These are phyloP conservation scores for thale cress (Arabidopsis thaliana) DNA, from an alignment of 345 rosid species.

Conservation along the genomic window DNA sequence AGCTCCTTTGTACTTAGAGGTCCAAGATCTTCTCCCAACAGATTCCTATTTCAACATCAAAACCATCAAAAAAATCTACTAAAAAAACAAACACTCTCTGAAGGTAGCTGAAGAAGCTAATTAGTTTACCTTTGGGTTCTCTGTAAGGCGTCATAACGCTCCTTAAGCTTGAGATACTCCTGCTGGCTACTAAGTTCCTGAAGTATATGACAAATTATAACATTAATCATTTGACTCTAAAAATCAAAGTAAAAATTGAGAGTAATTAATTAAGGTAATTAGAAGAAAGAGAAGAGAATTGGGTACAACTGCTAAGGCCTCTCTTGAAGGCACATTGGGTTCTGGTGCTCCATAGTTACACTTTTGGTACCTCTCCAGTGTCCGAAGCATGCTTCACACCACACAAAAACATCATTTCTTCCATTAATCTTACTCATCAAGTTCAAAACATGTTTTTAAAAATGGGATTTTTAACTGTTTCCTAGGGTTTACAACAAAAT, in stretches of 20 bases:
- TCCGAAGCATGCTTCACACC: constrained; percentile 73
- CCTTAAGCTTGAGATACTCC: constrained; percentile 93
- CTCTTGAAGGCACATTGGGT: constrained; percentile 76
- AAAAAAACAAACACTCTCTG: not conserved
- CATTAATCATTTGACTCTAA: not conserved
- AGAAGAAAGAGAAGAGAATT: constrained; percentile 19
- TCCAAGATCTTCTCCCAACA: constrained; percentile 90
- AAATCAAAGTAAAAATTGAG: not conserved
- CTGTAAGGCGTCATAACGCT: constrained; percentile 81
- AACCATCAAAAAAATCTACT: not conserved
- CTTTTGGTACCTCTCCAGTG: constrained; percentile 98
- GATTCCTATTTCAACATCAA: constrained; percentile 58
- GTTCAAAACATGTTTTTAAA: not conserved
- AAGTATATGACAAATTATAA: not conserved
- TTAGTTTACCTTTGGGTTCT: constrained; percentile 71
- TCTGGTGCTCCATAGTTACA: constrained; percentile 98
- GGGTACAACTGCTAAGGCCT: constrained; percentile 70
- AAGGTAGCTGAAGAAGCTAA: not conserved
- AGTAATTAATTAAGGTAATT: not conserved
- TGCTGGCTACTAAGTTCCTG: constrained; percentile 92
- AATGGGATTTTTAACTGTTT: not conserved
- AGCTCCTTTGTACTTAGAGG: constrained; percentile 87
- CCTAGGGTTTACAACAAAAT: constrained; percentile 25
- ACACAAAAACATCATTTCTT: not conserved
- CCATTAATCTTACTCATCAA: not conserved